A percentile compares a stretch with the other conserved stretches of the same genome.
These are phyloP conservation scores for Neocatenulostroma microsporum DNA, from an alignment of 2,329 filamentous ascomycete species.

Conservation along the genomic window DNA sequence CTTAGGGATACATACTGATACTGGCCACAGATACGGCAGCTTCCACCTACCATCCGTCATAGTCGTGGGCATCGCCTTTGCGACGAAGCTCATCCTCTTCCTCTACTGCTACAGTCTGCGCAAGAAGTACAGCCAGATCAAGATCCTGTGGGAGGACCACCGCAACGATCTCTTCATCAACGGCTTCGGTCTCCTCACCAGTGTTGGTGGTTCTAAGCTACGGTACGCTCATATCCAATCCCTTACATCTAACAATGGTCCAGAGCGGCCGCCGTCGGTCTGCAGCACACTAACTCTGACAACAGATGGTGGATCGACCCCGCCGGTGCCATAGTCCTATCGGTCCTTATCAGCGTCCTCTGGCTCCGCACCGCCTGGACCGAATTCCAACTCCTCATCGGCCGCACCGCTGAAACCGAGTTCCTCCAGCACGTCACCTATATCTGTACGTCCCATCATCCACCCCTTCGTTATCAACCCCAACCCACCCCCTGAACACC, in stretches of 20 bases:
- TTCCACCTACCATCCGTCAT: conserved; percentile 81
- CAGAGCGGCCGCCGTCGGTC: not conserved
- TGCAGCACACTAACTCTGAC: not conserved
- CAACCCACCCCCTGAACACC: too few species aligned
- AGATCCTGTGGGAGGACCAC: conserved; percentile 94
- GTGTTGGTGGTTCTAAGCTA: conserved; percentile 81
- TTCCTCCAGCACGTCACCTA: conserved; percentile 94
- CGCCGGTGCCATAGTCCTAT: conserved; percentile 78
- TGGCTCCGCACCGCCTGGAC: conserved; percentile 81
- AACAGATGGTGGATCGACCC: conserved; percentile 84
- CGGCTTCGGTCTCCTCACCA: conserved; percentile 77
- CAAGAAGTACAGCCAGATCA: conserved; percentile 83
- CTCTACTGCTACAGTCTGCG: conserved; percentile 87
- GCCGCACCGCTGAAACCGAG: conserved; percentile 75
- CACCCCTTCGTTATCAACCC: conserved; percentile 1
- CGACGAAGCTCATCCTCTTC: conserved; percentile 75
- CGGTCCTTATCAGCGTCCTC: conserved; percentile 64
- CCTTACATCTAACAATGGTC: not conserved
- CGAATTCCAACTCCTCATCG: conserved; percentile 87
- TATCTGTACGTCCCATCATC: conserved; percentile 43
- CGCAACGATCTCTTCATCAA: conserved; percentile 97
- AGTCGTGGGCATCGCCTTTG: conserved; percentile 75
- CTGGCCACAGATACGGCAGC: conserved; percentile 41
- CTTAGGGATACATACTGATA: not conserved
- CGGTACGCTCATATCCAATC: conserved; percentile 29